These are phyloP conservation scores for Spergularia bocconei DNA, from an alignment of 148 eudicot species.

Conservation along the genomic window DNA sequence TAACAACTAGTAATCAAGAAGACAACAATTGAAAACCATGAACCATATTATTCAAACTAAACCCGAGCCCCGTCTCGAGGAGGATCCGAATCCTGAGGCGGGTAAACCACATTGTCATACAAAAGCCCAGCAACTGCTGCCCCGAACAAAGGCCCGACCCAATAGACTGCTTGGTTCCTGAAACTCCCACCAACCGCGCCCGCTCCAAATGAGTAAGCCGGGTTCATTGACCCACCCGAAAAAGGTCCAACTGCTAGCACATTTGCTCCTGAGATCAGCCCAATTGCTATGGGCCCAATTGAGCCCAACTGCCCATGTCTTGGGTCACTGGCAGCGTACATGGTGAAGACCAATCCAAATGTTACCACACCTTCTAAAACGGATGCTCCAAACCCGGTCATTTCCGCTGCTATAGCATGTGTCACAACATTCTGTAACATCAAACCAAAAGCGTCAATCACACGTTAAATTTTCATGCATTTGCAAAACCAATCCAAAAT, in stretches of 20 bases:
- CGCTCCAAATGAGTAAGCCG: slow-evolving; percentile 71
- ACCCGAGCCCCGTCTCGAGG: slow-evolving; percentile 26
- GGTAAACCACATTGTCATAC: slow-evolving; percentile 72
- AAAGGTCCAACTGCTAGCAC: slow-evolving; percentile 75
- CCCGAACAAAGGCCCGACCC: slow-evolving; percentile 85
- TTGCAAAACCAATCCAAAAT: no score
- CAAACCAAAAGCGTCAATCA: background rate
- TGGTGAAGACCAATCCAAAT: slow-evolving; percentile 70
- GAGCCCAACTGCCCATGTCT: slow-evolving; percentile 52
- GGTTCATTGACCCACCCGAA: slow-evolving; percentile 90
- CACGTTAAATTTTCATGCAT: background rate
- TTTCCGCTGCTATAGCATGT: slow-evolving; percentile 54
- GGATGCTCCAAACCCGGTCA: slow-evolving; percentile 93
- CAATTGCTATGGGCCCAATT: slow-evolving; percentile 64
- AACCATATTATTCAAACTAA: background rate
- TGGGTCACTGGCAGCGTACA: slow-evolving; percentile 56
- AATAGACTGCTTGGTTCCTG: slow-evolving; percentile 82
- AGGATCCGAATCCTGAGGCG: slow-evolving; percentile 34
- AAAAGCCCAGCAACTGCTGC: slow-evolving; percentile 62
- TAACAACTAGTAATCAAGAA: background rate
- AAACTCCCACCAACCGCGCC: slow-evolving; percentile 70
- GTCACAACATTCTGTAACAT: slow-evolving; percentile 54
- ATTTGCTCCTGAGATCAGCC: slow-evolving; percentile 68
- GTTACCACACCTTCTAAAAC: slow-evolving; percentile 72
- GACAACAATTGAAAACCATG: no score